Percentiles rank a stretch among this genome's conserved stretches.
Conservation (phyloP, 78 protist genomes). For the Speleostelium caveatum region DNA sequence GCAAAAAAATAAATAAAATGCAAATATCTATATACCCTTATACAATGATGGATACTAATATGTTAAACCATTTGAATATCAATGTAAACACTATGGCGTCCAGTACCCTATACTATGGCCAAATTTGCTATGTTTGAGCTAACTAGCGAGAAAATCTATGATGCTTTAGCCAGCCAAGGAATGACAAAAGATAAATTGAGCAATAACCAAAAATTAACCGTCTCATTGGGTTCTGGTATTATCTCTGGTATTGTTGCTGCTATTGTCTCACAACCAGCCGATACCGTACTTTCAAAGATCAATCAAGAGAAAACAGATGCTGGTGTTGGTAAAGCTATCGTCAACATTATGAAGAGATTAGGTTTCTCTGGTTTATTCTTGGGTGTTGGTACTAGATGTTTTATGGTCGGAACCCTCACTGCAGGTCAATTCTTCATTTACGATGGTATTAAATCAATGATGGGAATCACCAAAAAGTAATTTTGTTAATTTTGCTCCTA, state of each 20-base stretch:
- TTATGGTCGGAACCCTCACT: constrained; percentile 78
- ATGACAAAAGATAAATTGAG: constrained; percentile 39
- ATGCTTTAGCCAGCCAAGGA: constrained; percentile 24
- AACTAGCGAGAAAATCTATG: constrained; percentile 82
- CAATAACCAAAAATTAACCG: constrained; percentile 82
- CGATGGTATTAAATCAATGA: constrained; percentile 53
- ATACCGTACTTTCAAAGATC: constrained; percentile 87
- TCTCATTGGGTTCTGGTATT: constrained; percentile 94
- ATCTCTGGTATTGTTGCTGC: constrained; percentile 95
- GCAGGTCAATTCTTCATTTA: constrained; percentile 23
- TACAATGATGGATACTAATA: too few relatives aligned
- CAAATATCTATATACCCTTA: too few relatives aligned
- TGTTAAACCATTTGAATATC: too few relatives aligned
- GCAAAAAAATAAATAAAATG: too few relatives aligned
- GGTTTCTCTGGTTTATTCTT: constrained; percentile 75
- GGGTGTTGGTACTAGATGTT: constrained; percentile 73
- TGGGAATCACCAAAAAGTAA: constrained; percentile 33
- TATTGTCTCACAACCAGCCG: constrained; percentile 97
- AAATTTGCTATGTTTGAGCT: constrained; percentile 87
- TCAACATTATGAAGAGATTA: constrained; percentile 56
- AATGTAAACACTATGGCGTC: too few relatives aligned
- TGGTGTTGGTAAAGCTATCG: constrained; percentile 74
- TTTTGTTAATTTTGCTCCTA: too few relatives aligned
- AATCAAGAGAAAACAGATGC: constrained; percentile 78
- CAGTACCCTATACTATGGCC: background rate